These are phyloP conservation scores for Candida smagusa DNA, from an alignment of 1,139 yeast species.

Conservation along the genomic window DNA sequence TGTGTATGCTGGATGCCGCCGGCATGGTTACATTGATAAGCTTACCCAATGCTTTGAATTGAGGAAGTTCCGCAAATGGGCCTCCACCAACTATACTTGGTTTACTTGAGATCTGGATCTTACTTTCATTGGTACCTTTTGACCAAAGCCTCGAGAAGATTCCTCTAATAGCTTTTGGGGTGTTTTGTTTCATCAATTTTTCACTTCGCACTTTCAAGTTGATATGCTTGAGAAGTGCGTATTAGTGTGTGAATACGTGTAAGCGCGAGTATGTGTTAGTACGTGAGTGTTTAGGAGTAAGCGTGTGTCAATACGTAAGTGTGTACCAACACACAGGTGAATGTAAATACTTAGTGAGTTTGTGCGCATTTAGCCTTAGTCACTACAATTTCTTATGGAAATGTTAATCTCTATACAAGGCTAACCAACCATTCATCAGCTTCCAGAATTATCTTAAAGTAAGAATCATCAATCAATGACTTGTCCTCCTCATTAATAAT, in stretches of 20 bases:
- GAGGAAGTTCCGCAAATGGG: conserved; percentile 39
- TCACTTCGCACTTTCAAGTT: no score
- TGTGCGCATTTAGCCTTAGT: no score
- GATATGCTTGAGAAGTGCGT: no score
- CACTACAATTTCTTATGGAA: no score
- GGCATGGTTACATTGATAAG: conserved; percentile 37
- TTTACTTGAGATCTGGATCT: conserved; percentile 7
- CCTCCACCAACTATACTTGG: conserved; percentile 33
- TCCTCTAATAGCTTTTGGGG: background rate
- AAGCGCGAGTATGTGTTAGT: no score
- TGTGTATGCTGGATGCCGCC: conserved; percentile 28
- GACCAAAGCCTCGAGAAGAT: conserved; percentile 1
- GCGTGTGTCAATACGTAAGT: no score
- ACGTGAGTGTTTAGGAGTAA: no score
- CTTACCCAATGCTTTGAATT: conserved; percentile 32
- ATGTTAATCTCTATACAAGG: conserved; percentile 13
- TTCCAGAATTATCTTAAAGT: conserved; percentile 29
- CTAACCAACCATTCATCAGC: conserved; percentile 44
- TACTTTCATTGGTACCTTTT: background rate
- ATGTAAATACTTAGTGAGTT: no score
- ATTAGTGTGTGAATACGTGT: no score
- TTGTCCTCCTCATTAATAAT: conserved; percentile 34
- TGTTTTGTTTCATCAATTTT: no score
- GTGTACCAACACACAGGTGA: no score
- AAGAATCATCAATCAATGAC: conserved; percentile 30